Evolutionary conservation across 345 rosid species (phyloP), one percentile per base, ranked within the genome.

Genomic region (Bretschneidera sinensis): DNA sequence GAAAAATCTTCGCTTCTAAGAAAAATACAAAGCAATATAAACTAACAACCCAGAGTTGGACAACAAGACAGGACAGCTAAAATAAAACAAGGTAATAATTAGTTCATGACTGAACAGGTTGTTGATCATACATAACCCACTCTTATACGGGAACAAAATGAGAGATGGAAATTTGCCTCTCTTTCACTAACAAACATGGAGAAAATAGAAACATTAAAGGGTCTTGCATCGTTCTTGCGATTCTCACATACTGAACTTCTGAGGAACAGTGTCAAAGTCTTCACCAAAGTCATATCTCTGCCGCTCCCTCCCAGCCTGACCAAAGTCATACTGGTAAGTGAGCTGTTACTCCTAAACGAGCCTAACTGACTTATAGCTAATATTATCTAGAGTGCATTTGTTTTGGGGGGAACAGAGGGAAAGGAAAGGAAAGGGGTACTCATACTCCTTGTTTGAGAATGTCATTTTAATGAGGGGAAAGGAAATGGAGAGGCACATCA

Each of bases 261-360:
- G 91, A 57, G 99, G 98, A 62, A 83, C 95, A 17, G 79, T 18
- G 66, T 95, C 99, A 22, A 85, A 83, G 73, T 91, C 99, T 47
- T 74, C 77, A 60, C 89, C 98, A n/a, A 82, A 91, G 78, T 95
- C 98, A 13, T 78, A 86, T 78, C 92, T 85, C 65, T 86, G 99
- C 45, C 98, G 77, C 66, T 91, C 97, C 74, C 79, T 83, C 59
- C 96, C 98, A 51, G 71, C 96, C 99, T 95, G 73, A 63, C 49
- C 51, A 56, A 5, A 52, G 2, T 52, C 28, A 31, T 61, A 54
- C 48, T 33, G 55, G 62, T 59, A 18, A 54, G 53, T 17, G n/a
- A n/a, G n/a, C n/a, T n/a, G n/a, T n/a, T n/a, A n/a, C n/a, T n/a
- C n/a, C n/a, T n/a, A n/a, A n/a, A n/a, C n/a, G n/a, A n/a, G n/a